Base-by-base conservation (phyloP, 2,329 filamentous ascomycete genomes). In the Colletotrichum phormii region DNA sequence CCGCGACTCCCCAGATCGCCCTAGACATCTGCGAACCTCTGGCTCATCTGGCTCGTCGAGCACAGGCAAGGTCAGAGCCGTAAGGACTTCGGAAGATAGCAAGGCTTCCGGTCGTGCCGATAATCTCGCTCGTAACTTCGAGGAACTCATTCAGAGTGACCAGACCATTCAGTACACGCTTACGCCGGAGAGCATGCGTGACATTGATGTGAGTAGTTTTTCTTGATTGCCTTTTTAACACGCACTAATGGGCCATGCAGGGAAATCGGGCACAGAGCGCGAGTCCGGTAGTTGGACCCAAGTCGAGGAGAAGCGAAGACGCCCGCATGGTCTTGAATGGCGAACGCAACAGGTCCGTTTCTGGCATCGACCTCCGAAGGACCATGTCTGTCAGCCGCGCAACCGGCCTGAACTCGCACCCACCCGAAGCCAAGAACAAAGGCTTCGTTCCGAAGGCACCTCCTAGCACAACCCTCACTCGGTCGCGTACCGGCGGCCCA, bases 141-240 rank as follows among this genome's bases (percentile, higher is more conserved):
- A 97, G 78, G 89, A 95, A 76, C 86, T 96, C 63, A 95, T 97
- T 74, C 90, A 94, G 69, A 95, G 94, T 80, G 92, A 95, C 77
- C 90, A 95, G 79, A 96, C 94, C 1, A 91, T 96, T 55, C 94
- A 94, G 77, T 96, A 93, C 80, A 96, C 94, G 1, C 86, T 96
- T 33, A 97, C 94, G 0, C 94, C 94, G 0, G 91, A 93, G 78
- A 94, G 88, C 76, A 94, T 96, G 89, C 91, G 93, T 73, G 89
- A 94, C 75, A 91, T 94, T 77, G 68, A 46, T 58, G 71, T 73
- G 54, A 67, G 71, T 55, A 24, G 18, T 49, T 42, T 15, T 13
- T 22, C 46, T 37, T 1, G 1, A 33, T n/a, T 35, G 11, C 31
- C 29, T 22, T 12, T 26, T 7, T 29, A n/a, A 15, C 35, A n/a